These are phyloP conservation scores for Ceriops zippeliana DNA, from an alignment of 345 rosid genomes.

Conservation along the genomic window DNA sequence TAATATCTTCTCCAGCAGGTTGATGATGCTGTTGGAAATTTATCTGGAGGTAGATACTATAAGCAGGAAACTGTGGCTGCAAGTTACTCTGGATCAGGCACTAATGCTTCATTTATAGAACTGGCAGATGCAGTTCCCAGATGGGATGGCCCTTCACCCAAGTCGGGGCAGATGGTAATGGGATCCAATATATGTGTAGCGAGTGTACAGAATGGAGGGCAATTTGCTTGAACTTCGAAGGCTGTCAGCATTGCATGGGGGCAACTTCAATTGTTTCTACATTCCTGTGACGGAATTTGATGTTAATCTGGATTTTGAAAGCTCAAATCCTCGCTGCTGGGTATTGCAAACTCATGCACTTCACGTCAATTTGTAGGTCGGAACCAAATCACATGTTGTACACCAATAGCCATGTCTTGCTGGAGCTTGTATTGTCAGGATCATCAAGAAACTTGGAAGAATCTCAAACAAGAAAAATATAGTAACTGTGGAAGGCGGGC, in stretches of 20 bases:
- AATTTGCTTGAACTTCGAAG: conserved; percentile 25
- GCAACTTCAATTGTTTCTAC: conserved; percentile 43
- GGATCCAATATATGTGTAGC: not conserved
- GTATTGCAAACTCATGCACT: conserved; percentile 23
- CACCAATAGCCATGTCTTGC: conserved; percentile 47
- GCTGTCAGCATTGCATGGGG: conserved; percentile 62
- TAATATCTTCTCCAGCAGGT: conserved; percentile 34
- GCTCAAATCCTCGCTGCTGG: conserved; percentile 42
- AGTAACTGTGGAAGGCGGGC: conserved; percentile 58
- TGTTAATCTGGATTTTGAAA: conserved; percentile 44
- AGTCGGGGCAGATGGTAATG: conserved; percentile 42
- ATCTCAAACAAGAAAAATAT: conserved; percentile 46
- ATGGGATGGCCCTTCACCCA: conserved; percentile 30
- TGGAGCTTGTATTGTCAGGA: conserved; percentile 61
- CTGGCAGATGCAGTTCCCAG: conserved; percentile 36
- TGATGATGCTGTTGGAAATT: conserved; percentile 44
- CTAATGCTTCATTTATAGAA: conserved; percentile 57
- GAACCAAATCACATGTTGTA: conserved; percentile 44
- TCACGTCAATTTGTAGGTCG: not conserved
- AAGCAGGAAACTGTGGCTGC: conserved; percentile 51
- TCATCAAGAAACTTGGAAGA: conserved; percentile 60
- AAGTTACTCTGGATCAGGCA: conserved; percentile 45
- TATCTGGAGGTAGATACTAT: conserved; percentile 62
- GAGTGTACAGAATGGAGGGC: not conserved
- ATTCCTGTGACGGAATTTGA: conserved; percentile 61